Percentiles rank a stretch among this genome's conserved stretches.
These are phyloP conservation scores for Cryptococcus maquisensis DNA, from an alignment of 1,284 basidiomycete genomes.

Conservation along the genomic window DNA sequence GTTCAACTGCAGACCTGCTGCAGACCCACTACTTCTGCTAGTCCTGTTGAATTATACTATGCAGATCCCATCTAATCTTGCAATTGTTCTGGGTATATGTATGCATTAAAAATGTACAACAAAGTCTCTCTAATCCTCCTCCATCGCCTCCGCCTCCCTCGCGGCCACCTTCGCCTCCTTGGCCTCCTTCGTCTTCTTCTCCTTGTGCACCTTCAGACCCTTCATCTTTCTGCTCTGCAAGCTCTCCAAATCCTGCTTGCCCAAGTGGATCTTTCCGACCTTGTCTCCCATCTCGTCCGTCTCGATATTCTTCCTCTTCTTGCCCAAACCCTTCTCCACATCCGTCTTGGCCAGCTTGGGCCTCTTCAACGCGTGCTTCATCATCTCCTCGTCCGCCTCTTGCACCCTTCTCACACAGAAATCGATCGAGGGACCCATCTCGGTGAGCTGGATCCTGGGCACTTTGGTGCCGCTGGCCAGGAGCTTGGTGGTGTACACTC, in stretches of 20 bases:
- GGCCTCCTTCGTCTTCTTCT: slow-evolving; percentile 12
- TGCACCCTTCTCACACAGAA: slow-evolving; percentile 71
- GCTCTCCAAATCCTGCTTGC: slow-evolving; percentile 78
- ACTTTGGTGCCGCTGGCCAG: slow-evolving; percentile 67
- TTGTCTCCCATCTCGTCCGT: slow-evolving; percentile 98
- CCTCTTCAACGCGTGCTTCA: slow-evolving; percentile 73
- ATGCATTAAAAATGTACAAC: slow-evolving; percentile 8
- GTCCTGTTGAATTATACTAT: too few relatives aligned
- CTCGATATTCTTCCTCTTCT: slow-evolving; percentile 91
- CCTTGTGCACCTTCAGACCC: slow-evolving; percentile 42
- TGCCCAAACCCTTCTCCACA: slow-evolving; percentile 78
- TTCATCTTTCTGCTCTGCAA: slow-evolving; percentile 61
- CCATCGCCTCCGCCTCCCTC: slow-evolving; percentile 16
- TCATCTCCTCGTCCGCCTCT: slow-evolving; percentile 69
- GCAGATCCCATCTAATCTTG: too few relatives aligned
- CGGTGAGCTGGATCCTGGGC: slow-evolving; percentile 74
- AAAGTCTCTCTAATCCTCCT: slow-evolving; percentile 10
- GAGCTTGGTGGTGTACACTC: slow-evolving; percentile 76
- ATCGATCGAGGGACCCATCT: slow-evolving; percentile 90
- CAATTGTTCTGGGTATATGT: not conserved
- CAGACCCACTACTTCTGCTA: too few relatives aligned
- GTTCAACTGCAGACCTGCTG: too few relatives aligned
- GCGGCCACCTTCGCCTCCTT: slow-evolving; percentile 17
- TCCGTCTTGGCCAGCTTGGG: slow-evolving; percentile 84
- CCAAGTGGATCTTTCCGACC: slow-evolving; percentile 84